Percentiles rank a stretch among this genome's conserved stretches.
phyloP scores from a whole-genome alignment of 257 asterid species.

The Vinca minor region DNA sequence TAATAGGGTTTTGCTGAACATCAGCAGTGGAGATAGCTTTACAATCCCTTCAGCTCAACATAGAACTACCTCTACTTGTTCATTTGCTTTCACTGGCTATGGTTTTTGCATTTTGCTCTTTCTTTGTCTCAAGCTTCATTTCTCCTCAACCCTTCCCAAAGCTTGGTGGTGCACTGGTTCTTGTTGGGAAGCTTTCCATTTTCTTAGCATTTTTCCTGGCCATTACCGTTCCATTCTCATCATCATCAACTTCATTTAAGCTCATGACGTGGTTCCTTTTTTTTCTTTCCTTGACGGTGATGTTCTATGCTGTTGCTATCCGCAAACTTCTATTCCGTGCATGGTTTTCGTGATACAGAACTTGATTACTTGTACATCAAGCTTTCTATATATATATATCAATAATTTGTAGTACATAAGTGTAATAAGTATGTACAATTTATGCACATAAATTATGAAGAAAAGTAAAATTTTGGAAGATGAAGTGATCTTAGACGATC shows the following conservation, averaged over 20 bases:
- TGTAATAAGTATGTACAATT: too few species aligned
- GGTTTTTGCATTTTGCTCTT: not conserved
- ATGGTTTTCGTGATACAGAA: too few species aligned
- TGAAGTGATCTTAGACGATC: too few species aligned
- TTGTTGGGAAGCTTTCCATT: not conserved
- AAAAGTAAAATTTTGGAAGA: too few species aligned
- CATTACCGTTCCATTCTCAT: constrained; percentile 3
- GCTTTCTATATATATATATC: too few species aligned
- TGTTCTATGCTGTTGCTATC: not conserved
- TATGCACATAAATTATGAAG: too few species aligned
- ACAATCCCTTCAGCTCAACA: not conserved
- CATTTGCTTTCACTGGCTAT: constrained; percentile 5
- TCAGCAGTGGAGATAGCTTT: constrained; percentile 12
- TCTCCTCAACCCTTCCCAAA: not conserved
- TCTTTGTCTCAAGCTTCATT: not conserved
- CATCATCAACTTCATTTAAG: not conserved
- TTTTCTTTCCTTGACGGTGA: not conserved
- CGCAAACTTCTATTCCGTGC: not conserved
- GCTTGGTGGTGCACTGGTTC: not conserved
- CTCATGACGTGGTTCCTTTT: too few species aligned
- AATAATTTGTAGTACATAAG: too few species aligned
- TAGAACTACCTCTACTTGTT: not conserved
- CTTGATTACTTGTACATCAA: too few species aligned
- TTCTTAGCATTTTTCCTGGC: not conserved
- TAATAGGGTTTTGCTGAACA: constrained; percentile 7